Percentiles rank a stretch among this genome's conserved stretches.
These are phyloP conservation scores for Adansonia grandidieri DNA, from an alignment of 441 rosid genomes.

Conservation along the genomic window DNA sequence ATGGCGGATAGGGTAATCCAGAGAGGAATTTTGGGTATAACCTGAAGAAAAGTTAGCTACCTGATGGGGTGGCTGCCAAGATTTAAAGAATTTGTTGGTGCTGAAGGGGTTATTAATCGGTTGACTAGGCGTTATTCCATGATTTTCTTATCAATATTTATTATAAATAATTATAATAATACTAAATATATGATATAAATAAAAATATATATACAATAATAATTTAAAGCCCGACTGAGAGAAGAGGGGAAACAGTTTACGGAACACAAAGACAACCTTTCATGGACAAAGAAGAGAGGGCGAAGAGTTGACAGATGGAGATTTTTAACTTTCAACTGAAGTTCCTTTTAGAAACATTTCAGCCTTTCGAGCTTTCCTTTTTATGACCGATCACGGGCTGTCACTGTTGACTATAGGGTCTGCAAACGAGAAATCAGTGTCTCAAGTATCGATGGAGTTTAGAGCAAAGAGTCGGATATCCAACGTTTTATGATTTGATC, in stretches of 20 bases:
- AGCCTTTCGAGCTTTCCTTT: conserved; percentile 3
- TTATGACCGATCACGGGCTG: conserved; percentile 18
- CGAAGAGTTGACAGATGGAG: background rate
- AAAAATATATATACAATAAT: too few relatives aligned
- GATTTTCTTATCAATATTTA: too few relatives aligned
- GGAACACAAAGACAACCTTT: too few relatives aligned
- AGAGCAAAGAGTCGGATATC: too few relatives aligned
- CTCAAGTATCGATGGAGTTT: too few relatives aligned
- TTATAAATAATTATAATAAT: too few relatives aligned
- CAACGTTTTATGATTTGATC: too few relatives aligned
- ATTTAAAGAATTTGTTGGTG: background rate
- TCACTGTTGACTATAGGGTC: conserved; percentile 2
- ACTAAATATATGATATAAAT: too few relatives aligned
- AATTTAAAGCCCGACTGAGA: background rate
- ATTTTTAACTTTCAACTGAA: background rate
- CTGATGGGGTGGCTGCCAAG: background rate
- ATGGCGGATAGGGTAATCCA: background rate
- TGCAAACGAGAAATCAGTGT: background rate
- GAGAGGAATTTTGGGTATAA: background rate
- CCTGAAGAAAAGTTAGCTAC: background rate
- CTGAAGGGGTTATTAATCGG: background rate
- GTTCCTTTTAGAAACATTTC: background rate
- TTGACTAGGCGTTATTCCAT: too few relatives aligned
- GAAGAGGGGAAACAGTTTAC: background rate
- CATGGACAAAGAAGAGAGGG: background rate